These are phyloP conservation scores for Phaseolus lunatus DNA, from an alignment of 306 rosid genomes.

Conservation along the genomic window DNA sequence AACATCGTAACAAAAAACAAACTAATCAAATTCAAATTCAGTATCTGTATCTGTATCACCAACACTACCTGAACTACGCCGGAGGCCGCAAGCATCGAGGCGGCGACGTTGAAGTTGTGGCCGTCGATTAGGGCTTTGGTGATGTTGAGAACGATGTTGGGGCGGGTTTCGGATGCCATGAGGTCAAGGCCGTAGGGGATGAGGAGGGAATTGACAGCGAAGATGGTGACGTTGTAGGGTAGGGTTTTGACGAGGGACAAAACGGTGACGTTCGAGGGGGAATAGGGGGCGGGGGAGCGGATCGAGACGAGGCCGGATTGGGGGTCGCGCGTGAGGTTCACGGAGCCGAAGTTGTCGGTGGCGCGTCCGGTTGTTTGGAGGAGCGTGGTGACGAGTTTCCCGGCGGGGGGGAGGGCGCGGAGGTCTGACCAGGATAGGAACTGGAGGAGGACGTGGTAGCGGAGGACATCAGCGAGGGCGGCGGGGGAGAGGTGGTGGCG, in stretches of 20 bases:
- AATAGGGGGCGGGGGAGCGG: conserved; percentile 67
- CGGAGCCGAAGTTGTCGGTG: conserved; percentile 74
- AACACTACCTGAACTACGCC: conserved; percentile 71
- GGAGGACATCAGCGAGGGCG: conserved; percentile 81
- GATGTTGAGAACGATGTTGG: conserved; percentile 77
- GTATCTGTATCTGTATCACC: too few species aligned
- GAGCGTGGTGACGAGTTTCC: conserved; percentile 88
- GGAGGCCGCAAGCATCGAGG: conserved; percentile 84
- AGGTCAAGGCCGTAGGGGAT: conserved; percentile 84
- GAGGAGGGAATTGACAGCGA: conserved; percentile 74
- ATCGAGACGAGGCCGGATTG: conserved; percentile 55
- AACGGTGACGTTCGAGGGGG: conserved; percentile 79
- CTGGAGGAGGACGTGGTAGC: conserved; percentile 92
- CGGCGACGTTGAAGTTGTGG: conserved; percentile 90
- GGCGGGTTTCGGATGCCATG: conserved; percentile 88
- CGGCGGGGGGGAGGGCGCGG: conserved; percentile 69
- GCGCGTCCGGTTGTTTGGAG: conserved; percentile 97
- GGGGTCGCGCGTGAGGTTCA: conserved; percentile 79
- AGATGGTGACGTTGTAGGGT: conserved; percentile 87
- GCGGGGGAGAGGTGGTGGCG: conserved; percentile 64
- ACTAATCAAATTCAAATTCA: neutral
- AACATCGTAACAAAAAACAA: neutral
- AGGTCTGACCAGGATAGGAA: conserved; percentile 81
- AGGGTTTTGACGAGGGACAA: conserved; percentile 65
- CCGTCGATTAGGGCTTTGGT: conserved; percentile 77